phyloP scores from a whole-genome alignment of 1,284 basidiomycete species.

The Cutaneotrichosporon cavernicola region DNA sequence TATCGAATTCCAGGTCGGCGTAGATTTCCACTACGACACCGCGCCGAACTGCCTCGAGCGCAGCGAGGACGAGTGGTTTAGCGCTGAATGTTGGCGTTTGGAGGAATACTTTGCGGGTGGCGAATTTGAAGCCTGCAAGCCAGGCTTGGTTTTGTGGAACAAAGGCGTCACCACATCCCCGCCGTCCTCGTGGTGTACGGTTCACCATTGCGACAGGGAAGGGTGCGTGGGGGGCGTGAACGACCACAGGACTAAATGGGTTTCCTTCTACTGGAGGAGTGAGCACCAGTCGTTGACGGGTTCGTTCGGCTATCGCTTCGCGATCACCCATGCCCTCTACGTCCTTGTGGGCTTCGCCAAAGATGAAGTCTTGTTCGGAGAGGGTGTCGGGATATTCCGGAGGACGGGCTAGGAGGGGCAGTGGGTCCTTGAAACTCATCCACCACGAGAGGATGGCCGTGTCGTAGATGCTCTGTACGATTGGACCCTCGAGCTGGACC shows the following conservation, averaged over 20 bases:
- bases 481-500: conserved; percentile 64
- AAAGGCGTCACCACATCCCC: conserved; percentile 37
- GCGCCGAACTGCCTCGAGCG: conserved; percentile 62
- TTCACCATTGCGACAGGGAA: conserved; percentile 71
- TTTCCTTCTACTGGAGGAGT: not conserved
- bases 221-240: conserved; percentile 61
- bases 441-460: conserved; percentile 66
- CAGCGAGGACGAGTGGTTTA: conserved; percentile 62
- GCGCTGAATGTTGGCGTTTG: conserved; percentile 73
- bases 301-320: conserved; percentile 22
- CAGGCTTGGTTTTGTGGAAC: conserved; percentile 68
- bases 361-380: conserved; percentile 20
- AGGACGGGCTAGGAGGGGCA: conserved; percentile 56
- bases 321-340: conserved; percentile 29
- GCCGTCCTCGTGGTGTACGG: conserved; percentile 61
- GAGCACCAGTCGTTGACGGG: conserved; percentile 26
- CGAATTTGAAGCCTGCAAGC: conserved; percentile 66
- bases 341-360: conserved; percentile 30
- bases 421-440: conserved; percentile 59
- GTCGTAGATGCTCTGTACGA: conserved; percentile 70
- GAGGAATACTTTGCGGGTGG: conserved; percentile 66
- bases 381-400: conserved; percentile 18
- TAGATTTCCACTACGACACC: conserved; percentile 66
- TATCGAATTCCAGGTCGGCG: conserved; percentile 64
- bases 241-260: conserved; percentile 56